phyloP scores from a whole-genome alignment of 208 protist species.

The Leishmania lainsoni region DNA sequence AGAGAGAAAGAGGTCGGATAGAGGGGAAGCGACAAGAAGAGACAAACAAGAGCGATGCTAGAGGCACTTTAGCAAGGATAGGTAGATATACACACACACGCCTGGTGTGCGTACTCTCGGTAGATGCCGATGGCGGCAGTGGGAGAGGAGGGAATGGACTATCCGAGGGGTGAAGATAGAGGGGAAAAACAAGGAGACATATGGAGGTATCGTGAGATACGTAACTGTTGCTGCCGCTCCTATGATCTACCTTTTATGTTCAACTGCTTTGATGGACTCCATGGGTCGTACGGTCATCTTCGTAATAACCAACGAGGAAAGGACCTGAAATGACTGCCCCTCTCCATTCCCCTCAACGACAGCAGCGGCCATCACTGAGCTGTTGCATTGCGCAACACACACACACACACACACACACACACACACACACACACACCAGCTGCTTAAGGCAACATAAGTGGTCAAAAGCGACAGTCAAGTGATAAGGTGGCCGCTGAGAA shows the following conservation, averaged over 20 bases:
- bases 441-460: background rate
- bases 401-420: background rate
- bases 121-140: background rate
- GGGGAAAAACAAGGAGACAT: background rate
- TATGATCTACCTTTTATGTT: background rate
- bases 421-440: background rate
- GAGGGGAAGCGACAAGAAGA: background rate
- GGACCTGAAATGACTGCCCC: background rate
- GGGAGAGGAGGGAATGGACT: background rate
- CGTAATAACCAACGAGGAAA: background rate
- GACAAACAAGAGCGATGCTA: background rate
- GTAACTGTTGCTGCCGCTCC: background rate
- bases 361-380: background rate
- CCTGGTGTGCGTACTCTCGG: background rate
- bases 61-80: background rate
- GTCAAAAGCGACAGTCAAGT: background rate
- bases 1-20: background rate
- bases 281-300: background rate
- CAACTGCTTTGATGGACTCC: background rate
- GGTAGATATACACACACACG: background rate
- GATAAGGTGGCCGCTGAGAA: background rate
- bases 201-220: background rate
- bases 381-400: background rate
- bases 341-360: background rate
- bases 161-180: background rate